These are phyloP conservation scores for Elaeagnus macrophylla DNA, from an alignment of 306 rosid species.

Conservation along the genomic window DNA sequence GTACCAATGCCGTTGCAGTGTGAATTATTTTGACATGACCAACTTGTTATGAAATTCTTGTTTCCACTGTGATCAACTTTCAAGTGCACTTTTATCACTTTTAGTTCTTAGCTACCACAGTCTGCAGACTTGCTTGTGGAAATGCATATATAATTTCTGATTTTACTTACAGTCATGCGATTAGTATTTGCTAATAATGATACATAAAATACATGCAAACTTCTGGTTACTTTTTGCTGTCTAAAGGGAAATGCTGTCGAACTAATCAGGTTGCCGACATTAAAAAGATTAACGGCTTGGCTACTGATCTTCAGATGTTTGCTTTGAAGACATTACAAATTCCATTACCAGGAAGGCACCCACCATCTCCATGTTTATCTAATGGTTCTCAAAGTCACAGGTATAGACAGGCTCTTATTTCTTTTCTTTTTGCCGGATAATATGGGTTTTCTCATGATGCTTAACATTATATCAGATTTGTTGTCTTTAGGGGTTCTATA, in stretches of 20 bases:
- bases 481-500: too few species aligned
- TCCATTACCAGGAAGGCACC: conserved; percentile 82
- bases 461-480: too few species aligned
- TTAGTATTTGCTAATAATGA: neutral
- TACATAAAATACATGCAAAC: neutral
- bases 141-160: neutral
- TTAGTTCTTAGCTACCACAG: too few species aligned
- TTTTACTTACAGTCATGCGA: neutral
- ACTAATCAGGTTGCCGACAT: conserved; percentile 66
- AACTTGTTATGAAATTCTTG: too few species aligned
- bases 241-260: conserved; percentile 12
- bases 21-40: too few species aligned
- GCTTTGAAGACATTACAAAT: conserved; percentile 64
- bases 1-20: too few species aligned
- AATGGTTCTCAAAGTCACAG: conserved; percentile 33
- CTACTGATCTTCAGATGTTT: conserved; percentile 85
- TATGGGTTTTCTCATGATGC: too few species aligned
- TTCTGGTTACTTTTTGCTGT: neutral
- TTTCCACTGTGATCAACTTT: too few species aligned
- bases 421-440: neutral
- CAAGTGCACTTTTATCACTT: too few species aligned
- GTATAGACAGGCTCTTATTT: conserved; percentile 21
- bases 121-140: too few species aligned
- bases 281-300: conserved; percentile 73
- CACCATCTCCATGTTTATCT: conserved; percentile 44